These are phyloP conservation scores for Zoysia matrella DNA, from an alignment of 202 grass and related monocot species.

Conservation along the genomic window DNA sequence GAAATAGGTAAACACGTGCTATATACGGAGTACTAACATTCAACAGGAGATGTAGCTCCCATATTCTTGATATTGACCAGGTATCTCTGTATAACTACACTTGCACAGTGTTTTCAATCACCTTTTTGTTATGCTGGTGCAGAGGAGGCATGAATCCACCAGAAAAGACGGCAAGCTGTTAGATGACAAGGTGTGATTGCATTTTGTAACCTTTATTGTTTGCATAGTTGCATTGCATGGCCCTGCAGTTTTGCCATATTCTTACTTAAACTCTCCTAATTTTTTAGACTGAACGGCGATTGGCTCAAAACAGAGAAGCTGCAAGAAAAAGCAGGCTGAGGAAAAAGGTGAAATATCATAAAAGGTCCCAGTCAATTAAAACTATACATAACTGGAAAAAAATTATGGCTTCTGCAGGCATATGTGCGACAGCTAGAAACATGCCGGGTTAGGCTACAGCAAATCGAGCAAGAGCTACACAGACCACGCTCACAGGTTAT, in stretches of 20 bases:
- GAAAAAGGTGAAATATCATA: conserved; percentile 66
- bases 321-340: conserved; percentile 89
- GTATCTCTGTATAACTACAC: conserved; percentile 39
- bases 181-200: conserved; percentile 72
- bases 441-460: conserved; percentile 86
- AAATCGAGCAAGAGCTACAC: conserved; percentile 84
- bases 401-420: conserved; percentile 41
- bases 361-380: not conserved
- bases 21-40: conserved; percentile 20
- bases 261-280: conserved; percentile 28
- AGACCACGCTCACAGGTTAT: conserved; percentile 76
- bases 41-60: conserved; percentile 41
- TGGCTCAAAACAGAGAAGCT: conserved; percentile 96
- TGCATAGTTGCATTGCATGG: conserved; percentile 12
- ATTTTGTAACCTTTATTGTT: conserved; percentile 29
- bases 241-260: conserved; percentile 34
- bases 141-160: conserved; percentile 67
- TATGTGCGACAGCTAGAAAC: conserved; percentile 94
- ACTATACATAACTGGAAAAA: not conserved
- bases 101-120: conserved; percentile 35
- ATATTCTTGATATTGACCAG: conserved; percentile 15
- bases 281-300: conserved; percentile 68
- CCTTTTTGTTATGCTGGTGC: conserved; percentile 36
- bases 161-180: conserved; percentile 65
- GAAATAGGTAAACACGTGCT: conserved; percentile 19